Conservation (phyloP, 371 early-diverging fungal species). For the Nematocida sp. region DNA sequence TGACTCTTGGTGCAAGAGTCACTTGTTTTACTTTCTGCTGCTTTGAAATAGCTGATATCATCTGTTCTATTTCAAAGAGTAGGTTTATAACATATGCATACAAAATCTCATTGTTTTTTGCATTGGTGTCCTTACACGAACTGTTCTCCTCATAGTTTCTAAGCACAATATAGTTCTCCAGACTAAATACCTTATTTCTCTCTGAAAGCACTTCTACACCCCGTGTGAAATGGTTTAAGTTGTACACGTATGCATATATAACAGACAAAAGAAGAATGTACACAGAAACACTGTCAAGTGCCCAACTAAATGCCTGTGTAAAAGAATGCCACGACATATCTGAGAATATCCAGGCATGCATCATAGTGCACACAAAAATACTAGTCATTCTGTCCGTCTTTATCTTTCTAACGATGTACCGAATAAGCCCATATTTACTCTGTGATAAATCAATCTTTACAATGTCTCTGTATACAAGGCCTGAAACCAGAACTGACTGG, state of each 20-base stretch:
- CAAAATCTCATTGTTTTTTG: slow-evolving; percentile 16
- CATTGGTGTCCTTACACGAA: not conserved
- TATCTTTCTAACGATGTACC: not conserved
- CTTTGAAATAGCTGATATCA: not conserved
- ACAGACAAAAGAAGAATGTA: not conserved
- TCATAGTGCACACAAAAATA: not conserved
- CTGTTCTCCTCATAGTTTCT: slow-evolving; percentile 18
- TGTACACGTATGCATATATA: slow-evolving; percentile 31
- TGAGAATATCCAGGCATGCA: not conserved
- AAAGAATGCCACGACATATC: not conserved
- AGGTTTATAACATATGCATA: slow-evolving; percentile 18
- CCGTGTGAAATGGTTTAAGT: slow-evolving; percentile 34
- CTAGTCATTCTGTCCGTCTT: not conserved
- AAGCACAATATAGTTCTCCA: slow-evolving; percentile 31
- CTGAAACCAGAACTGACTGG: not conserved
- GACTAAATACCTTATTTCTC: not conserved
- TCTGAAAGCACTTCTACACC: not conserved
- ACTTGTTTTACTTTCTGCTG: not conserved
- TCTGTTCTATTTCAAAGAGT: slow-evolving; percentile 3
- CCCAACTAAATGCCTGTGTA: not conserved
- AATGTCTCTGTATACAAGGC: not conserved
- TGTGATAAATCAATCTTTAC: not conserved
- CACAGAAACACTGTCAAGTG: slow-evolving; percentile 2
- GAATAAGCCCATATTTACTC: not conserved
- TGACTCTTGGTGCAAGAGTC: not conserved